Evolutionary conservation across 2,329 filamentous ascomycete species (phyloP), one percentile per base, ranked within the genome.

Genomic region (Trichoderma breve): DNA sequence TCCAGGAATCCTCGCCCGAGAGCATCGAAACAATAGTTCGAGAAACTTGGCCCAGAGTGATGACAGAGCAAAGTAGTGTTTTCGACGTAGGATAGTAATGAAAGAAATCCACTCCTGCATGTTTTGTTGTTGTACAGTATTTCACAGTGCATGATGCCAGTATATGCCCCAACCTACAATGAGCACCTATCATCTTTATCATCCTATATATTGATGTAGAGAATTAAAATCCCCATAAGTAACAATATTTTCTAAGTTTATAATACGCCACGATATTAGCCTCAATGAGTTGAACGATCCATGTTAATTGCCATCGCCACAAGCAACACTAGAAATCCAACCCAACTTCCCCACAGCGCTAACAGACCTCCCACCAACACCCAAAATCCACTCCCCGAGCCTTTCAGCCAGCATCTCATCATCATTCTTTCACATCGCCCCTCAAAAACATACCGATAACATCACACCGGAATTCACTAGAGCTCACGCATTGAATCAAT

Each of bases 1-100:
- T 74, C 92, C 92, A 0, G 92, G 92, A 0, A 86, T 94, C 36
- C 86, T 94, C 58, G 84, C 85, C 18, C 82, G 86, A 70, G 84
- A 84, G 34, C 80, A 77, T 58, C 81, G 85, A 66, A 84, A 80
- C 65, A 83, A 82, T 57, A 86, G 86, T 69, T 75, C 77, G 34
- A 77, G 80, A 34, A 81, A 78, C 71, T 53, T 81, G 21, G 69
- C 73, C 12, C 76, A 78, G 28, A 15, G 53, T 6, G 64, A 47
- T 43, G 36, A 47, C 18, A n/a, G 53, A 53, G 26, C 28, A 51
- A 32, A 51, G 26, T 26, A 34, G 26, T 47, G n/a, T 14, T 4
- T 60, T 34, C 4, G 21, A 32, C 8, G 26, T 15, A 43, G 30
- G 47, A 24, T 39, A 67, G 2, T 6, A 6, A 15, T 36, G 55